Evolutionary conservation across 2,329 filamentous ascomycete species (phyloP), one percentile per base, ranked within the genome.

Genomic region (Dothistroma septosporum): DNA sequence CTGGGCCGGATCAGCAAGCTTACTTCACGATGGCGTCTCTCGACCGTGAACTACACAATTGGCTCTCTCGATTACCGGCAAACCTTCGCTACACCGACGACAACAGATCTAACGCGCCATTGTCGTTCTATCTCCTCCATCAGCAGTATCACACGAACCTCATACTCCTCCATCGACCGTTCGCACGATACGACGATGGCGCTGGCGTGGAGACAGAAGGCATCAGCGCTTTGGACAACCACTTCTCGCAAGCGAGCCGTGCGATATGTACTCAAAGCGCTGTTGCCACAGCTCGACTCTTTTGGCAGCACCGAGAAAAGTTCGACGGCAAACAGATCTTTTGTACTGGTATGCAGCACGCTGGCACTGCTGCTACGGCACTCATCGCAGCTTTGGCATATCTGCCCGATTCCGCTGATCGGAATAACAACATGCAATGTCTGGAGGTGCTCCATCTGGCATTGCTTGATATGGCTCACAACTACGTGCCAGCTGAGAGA

Each of bases 231-330:
- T 56, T 69, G 28, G 65, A 68, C 49, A 67, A 59, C 28, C 66
- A 69, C 56, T 66, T 69, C 35, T 67, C 68, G 4, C 56, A 61
- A 32, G 66, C 66, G 4, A 68, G 66, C 55, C 61, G 66, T 49
- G 61, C 63, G 7, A 69, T 69, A 24, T 69, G 68, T 48, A 69
- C 66, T 4, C 68, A 68, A 47, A 68, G 66, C 6, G 66, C 68
- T 7, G 58, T 69, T 8, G 53, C 60, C 1, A 68, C 66, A 56
- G 64, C 66, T 21, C 64, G 65, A 3, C 64, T 68, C 3, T 69
- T 69, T 50, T 69, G 66, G 68, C 62, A 66, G 32, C 66, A 69
- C 46, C 57, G 68, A 22, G 61, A 68, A 46, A 61, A 59, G n/a
- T 69, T 68, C 52, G 66, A 69, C 28, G 66, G 65, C 55, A 67